phyloP scores from a whole-genome alignment of 2,329 filamentous ascomycete species.

The Dothistroma septosporum region DNA sequence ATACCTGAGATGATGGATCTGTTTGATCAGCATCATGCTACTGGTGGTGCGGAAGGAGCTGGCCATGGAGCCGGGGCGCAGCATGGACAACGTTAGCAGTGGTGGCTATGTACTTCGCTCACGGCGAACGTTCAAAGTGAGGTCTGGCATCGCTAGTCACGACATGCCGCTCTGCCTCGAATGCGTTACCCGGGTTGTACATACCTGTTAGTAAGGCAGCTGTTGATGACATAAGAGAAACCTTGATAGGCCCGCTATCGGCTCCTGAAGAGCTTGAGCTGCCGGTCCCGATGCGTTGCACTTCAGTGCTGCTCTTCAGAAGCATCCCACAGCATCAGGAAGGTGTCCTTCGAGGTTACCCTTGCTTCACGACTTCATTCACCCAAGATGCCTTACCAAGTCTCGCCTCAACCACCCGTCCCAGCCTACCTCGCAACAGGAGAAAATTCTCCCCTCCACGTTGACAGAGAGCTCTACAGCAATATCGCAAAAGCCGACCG shows the following conservation, averaged over 20 bases:
- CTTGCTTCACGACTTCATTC: neutral
- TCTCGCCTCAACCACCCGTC: slow-evolving; percentile 22
- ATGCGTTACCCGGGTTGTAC: neutral
- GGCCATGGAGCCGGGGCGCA: slow-evolving; percentile 4
- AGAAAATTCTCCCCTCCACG: slow-evolving; percentile 29
- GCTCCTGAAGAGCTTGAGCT: slow-evolving; percentile 1
- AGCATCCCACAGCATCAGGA: neutral
- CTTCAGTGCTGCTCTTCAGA: neutral
- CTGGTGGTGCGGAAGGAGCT: slow-evolving; percentile 5
- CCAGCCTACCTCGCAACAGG: slow-evolving; percentile 33
- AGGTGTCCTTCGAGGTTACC: neutral
- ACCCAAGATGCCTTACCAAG: slow-evolving; percentile 5
- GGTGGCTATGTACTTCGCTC: neutral
- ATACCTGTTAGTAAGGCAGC: neutral
- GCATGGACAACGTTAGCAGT: slow-evolving; percentile 3
- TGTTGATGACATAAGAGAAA: slow-evolving; percentile 10
- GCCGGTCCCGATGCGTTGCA: neutral
- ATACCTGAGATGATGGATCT: slow-evolving; percentile 24
- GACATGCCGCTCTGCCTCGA: slow-evolving; percentile 1
- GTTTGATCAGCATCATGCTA: slow-evolving; percentile 19
- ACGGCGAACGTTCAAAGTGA: slow-evolving; percentile 1
- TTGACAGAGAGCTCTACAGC: slow-evolving; percentile 29
- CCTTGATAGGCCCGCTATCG: slow-evolving; percentile 5
- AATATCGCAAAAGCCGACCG: slow-evolving; percentile 24
- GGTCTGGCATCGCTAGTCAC: slow-evolving; percentile 1